Conservation (phyloP, 495 filamentous ascomycete species). For the Penicillium odoratum region DNA sequence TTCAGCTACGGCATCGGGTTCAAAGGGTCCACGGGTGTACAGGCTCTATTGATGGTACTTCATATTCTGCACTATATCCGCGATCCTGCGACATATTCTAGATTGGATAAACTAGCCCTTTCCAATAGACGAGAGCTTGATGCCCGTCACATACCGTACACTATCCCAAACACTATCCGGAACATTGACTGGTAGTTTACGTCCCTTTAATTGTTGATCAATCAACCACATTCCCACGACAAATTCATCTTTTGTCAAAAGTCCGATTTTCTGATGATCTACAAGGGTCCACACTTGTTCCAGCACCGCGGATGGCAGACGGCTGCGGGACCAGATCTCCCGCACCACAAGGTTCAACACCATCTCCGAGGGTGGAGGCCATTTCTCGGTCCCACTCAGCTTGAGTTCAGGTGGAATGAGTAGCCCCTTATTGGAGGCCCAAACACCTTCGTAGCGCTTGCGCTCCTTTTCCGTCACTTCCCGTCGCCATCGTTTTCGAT, state of each 20-base stretch:
- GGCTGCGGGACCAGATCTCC: constrained; percentile 82
- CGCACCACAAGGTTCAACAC: constrained; percentile 78
- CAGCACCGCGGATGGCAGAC: constrained; percentile 65
- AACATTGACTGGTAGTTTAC: constrained; percentile 80
- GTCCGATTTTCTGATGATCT: constrained; percentile 59
- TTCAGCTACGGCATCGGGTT: no score
- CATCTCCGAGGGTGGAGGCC: constrained; percentile 45
- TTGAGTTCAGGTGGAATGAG: constrained; percentile 33
- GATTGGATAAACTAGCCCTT: constrained; percentile 5
- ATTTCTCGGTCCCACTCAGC: constrained; percentile 11
- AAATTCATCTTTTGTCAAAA: constrained; percentile 76
- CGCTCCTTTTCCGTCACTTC: constrained; percentile 74
- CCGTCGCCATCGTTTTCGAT: constrained; percentile 80
- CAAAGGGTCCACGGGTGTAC: background rate
- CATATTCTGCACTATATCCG: background rate
- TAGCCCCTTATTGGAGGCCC: constrained; percentile 89
- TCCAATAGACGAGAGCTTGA: constrained; percentile 30
- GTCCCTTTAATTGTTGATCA: constrained; percentile 82
- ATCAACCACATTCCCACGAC: constrained; percentile 95
- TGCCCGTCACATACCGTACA: constrained; percentile 58
- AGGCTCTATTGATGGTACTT: background rate
- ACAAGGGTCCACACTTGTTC: constrained; percentile 87
- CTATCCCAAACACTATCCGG: constrained; percentile 85
- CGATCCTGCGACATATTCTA: constrained; percentile 5
- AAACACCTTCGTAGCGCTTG: constrained; percentile 93